These are phyloP conservation scores for Beauveria sp. DNA, from an alignment of 2,329 filamentous ascomycete species.

Conservation along the genomic window DNA sequence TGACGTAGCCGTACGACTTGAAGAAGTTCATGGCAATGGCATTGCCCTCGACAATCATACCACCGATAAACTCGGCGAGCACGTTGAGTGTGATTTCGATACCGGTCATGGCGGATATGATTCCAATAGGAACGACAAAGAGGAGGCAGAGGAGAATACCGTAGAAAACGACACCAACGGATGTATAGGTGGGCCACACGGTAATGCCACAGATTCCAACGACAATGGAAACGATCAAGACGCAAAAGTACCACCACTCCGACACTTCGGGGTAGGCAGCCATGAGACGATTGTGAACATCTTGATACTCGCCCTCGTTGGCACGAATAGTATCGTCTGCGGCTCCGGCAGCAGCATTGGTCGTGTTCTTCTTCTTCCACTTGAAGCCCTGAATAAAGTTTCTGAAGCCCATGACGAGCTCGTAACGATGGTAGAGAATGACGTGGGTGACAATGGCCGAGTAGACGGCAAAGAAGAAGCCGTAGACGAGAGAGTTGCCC, in stretches of 20 bases:
- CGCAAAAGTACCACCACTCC: conserved; percentile 35
- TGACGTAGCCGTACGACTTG: conserved; percentile 29
- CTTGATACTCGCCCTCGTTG: conserved; percentile 30
- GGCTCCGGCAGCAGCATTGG: not conserved
- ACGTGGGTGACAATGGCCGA: conserved; percentile 23
- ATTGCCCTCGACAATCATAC: conserved; percentile 28
- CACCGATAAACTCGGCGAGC: conserved; percentile 35
- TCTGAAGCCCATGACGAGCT: conserved; percentile 21
- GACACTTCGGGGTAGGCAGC: conserved; percentile 26
- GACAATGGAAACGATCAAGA: conserved; percentile 26
- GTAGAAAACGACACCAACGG: conserved; percentile 32
- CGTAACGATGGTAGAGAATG: conserved; percentile 24
- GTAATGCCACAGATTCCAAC: conserved; percentile 30
- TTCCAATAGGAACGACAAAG: conserved; percentile 35
- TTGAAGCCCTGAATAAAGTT: conserved; percentile 19
- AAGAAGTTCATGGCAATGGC: conserved; percentile 28
- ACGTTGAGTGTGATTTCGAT: conserved; percentile 34
- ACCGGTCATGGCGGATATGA: conserved; percentile 37
- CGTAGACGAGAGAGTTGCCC: conserved; percentile 24
- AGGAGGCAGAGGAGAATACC: conserved; percentile 31
- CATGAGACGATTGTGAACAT: conserved; percentile 28
- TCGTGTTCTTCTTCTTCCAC: conserved; percentile 15
- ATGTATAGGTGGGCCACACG: conserved; percentile 35
- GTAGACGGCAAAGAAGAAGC: conserved; percentile 23
- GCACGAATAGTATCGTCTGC: conserved; percentile 10